Evolutionary conservation across 768 basidiomycete species (phyloP), one percentile per base, ranked within the genome.

Genomic region (Clavulina sp.): DNA sequence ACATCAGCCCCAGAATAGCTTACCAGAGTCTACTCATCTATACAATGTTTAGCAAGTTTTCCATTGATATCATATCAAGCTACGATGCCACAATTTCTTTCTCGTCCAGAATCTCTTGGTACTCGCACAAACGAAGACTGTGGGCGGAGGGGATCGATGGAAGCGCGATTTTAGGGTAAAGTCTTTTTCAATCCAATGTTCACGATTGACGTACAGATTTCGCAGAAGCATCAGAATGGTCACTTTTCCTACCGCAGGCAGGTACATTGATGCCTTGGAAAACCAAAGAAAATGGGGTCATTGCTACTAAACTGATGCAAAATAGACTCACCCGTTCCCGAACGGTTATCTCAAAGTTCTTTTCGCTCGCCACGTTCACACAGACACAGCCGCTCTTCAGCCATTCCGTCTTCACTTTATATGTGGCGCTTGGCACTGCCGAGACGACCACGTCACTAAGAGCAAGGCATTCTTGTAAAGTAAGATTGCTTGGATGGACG

Each of bases 161-260:
- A 19, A 21, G 5, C 36, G 26, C 38, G 40, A 4, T 18, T 4
- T 41, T 5, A 49, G 28, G 36, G 6, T n/a, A n/a, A n/a, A n/a
- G n/a, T n/a, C n/a, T 9, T 21, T 19, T 34, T 21, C 2, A 9
- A 9, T 19, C 5, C 2, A 2, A 44, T 48, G 4, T 70, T n/a
- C n/a, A n/a, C n/a, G n/a, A n/a, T n/a, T n/a, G n/a, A n/a, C 87
- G 62, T 63, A 91, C 84, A 99, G 62, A 63, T 99, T 99, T 44
- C 93, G 77, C 60, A 95, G 74, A n/a, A 99, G 73, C 87, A 99
- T 93, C 61, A 92, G 69, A 57, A 96, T 95, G 1, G 95, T 99
- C 52, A 95, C 84, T 68, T 93, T 95, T 19, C 95, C 95, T n/a
- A 99, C 88, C 4, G 87, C 81, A 5, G 93, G 91, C 56, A 97